These are phyloP conservation scores for Acanthamoeba culbertsoni DNA, from an alignment of 208 protist genomes.

Conservation along the genomic window DNA sequence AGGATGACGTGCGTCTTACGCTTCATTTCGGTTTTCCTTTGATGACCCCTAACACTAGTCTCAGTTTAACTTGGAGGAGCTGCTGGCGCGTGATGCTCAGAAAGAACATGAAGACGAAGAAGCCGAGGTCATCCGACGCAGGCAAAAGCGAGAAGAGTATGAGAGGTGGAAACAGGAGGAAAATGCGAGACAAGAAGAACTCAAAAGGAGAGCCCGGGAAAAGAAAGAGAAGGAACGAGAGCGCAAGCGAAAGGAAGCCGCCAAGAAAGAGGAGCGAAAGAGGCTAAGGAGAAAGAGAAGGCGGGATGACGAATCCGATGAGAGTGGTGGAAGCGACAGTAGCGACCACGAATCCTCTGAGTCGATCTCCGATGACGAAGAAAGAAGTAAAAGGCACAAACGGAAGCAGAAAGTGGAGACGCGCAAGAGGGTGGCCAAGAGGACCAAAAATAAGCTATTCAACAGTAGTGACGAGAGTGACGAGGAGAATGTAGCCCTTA, in stretches of 20 bases:
- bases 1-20: background rate
- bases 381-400: background rate
- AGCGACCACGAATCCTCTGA: background rate
- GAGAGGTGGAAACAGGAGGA: background rate
- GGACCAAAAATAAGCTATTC: background rate
- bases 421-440: background rate
- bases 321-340: too few species aligned
- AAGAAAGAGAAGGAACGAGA: background rate
- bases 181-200: background rate
- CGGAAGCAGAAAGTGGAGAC: background rate
- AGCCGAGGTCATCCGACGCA: background rate
- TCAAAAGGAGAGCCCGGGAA: background rate
- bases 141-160: background rate
- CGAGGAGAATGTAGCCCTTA: background rate
- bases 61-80: conserved; percentile 30
- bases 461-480: background rate
- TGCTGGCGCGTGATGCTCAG: background rate
- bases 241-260: background rate
- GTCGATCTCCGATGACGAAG: background rate
- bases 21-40: background rate
- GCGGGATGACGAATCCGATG: background rate
- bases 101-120: too few species aligned
- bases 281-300: background rate
- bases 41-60: background rate
- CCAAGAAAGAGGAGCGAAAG: background rate